phyloP scores from a whole-genome alignment of 208 protist species.

The Acanthamoeba pearcei region DNA sequence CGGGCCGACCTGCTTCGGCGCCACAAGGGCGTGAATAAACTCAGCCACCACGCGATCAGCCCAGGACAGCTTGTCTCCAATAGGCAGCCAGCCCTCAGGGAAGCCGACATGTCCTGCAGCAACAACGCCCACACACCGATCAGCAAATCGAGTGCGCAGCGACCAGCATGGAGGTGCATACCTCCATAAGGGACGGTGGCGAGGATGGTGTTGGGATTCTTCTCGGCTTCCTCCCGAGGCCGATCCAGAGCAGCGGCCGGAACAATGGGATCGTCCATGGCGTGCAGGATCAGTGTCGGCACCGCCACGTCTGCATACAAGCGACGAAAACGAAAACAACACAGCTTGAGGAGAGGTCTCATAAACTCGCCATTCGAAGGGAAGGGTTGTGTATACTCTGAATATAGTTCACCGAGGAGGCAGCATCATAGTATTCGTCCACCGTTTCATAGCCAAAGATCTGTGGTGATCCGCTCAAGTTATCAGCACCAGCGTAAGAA shows the following conservation, averaged over 20 bases:
- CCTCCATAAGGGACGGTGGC: constrained; percentile 25
- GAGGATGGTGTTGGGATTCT: constrained; percentile 33
- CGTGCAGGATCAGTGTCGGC: constrained; percentile 27
- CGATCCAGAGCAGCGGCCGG: not conserved
- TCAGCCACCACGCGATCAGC: constrained; percentile 28
- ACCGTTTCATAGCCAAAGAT: constrained; percentile 46
- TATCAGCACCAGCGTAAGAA: not conserved
- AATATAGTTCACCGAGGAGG: constrained; percentile 61
- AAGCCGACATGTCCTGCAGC: constrained; percentile 46
- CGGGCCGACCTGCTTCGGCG: not conserved
- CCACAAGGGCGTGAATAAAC: constrained; percentile 34
- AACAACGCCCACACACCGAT: not conserved
- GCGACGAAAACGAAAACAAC: too few relatives aligned
- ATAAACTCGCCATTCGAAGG: too few relatives aligned
- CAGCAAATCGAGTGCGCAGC: not conserved
- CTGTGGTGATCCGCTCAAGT: not conserved
- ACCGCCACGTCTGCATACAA: constrained; percentile 15
- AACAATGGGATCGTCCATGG: constrained; percentile 62
- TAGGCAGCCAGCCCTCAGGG: constrained; percentile 22
- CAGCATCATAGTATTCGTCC: constrained; percentile 48
- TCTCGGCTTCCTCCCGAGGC: constrained; percentile 1
- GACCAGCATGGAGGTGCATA: not conserved
- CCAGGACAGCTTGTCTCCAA: constrained; percentile 12
- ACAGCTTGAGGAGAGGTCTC: too few relatives aligned
- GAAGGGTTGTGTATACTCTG: not conserved